Evolutionary conservation across 164 flowering plant species (phyloP).

Genomic region (Vitis amurensis): DNA sequence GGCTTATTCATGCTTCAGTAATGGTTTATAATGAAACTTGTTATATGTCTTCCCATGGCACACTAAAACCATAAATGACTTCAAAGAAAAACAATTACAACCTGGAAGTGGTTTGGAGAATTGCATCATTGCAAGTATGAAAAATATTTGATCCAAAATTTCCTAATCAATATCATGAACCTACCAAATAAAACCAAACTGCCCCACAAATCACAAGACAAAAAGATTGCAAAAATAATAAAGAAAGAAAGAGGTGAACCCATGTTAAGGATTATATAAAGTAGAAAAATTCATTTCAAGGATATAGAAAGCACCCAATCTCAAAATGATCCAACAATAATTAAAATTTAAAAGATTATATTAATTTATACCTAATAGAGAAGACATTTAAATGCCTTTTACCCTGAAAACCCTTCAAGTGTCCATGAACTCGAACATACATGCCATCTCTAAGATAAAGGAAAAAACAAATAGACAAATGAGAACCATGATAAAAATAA

Average conservation of each 20-base stretch:
- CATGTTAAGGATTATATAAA: too few relatives aligned
- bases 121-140: too few relatives aligned
- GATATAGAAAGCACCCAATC: not conserved
- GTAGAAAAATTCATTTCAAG: too few relatives aligned
- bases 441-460: constrained; percentile 57
- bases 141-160: too few relatives aligned
- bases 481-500: not conserved
- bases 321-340: not conserved
- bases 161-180: too few relatives aligned
- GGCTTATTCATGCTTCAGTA: too few relatives aligned
- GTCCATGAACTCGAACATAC: constrained; percentile 81
- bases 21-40: too few relatives aligned
- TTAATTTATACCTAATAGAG: constrained; percentile 58
- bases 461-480: not conserved
- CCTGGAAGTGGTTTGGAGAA: too few relatives aligned
- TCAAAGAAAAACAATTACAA: too few relatives aligned
- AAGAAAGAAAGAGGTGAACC: not conserved
- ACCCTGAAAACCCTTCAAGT: constrained; percentile 74
- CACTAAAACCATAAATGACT: too few relatives aligned
- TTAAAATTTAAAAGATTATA: not conserved
- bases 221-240: not conserved
- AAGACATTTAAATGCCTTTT: constrained; percentile 61
- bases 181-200: not conserved
- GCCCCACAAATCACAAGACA: not conserved
- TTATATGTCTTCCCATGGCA: too few relatives aligned